Percentiles rank a stretch among this genome's conserved stretches.
These are phyloP conservation scores for Stephania cephalantha DNA, from an alignment of 164 flowering plant species.

Conservation along the genomic window DNA sequence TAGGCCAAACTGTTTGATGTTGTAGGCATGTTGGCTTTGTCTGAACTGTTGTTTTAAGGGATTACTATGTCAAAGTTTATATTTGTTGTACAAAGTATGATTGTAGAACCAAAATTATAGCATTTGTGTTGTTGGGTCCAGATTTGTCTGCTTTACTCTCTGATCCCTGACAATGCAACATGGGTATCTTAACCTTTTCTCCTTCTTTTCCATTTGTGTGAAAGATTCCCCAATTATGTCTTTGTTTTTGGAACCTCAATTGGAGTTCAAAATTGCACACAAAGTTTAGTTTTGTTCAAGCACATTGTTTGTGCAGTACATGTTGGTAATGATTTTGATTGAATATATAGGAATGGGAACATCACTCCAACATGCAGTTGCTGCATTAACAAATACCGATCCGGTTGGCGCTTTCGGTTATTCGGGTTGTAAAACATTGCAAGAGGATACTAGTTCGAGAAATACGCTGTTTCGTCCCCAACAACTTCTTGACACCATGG, in stretches of 20 bases:
- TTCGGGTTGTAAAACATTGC: slow-evolving; percentile 22
- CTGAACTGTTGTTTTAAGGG: too few species aligned
- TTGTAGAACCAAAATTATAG: too few species aligned
- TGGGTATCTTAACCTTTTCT: background rate
- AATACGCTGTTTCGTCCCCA: slow-evolving; percentile 9
- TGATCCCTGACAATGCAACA: background rate
- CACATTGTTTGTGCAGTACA: background rate
- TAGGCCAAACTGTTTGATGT: too few species aligned
- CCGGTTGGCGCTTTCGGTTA: slow-evolving; percentile 11
- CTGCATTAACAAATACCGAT: slow-evolving; percentile 14
- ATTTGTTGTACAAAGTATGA: too few species aligned
- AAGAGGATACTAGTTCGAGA: slow-evolving; percentile 11
- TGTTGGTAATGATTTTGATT: background rate
- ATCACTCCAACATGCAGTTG: slow-evolving; percentile 32
- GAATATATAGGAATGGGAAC: slow-evolving; percentile 57
- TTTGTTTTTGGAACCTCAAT: background rate
- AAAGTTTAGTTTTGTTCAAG: background rate
- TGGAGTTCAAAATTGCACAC: background rate
- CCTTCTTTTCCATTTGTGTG: too few species aligned
- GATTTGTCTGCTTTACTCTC: background rate
- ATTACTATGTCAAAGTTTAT: too few species aligned
- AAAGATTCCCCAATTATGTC: background rate
- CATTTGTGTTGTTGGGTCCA: background rate
- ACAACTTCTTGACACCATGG: slow-evolving; percentile 36
- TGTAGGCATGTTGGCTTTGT: too few species aligned